Evolutionary conservation across 1,139 yeast species (phyloP).

Genomic region (Saccharomyces hybrid): DNA sequence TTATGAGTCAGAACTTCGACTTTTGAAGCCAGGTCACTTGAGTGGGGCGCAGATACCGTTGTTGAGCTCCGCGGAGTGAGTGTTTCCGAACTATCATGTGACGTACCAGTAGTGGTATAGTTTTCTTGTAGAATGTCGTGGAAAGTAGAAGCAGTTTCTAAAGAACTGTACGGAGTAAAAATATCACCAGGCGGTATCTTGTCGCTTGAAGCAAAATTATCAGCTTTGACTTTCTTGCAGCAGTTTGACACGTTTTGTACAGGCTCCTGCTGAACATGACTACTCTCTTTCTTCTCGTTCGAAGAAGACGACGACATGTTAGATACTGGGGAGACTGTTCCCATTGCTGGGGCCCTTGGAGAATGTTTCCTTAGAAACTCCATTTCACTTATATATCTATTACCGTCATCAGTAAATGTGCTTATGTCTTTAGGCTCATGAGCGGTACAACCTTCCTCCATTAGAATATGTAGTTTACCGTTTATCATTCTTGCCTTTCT

Average conservation of each 20-base stretch:
- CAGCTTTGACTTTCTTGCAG: not conserved
- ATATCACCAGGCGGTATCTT: not conserved
- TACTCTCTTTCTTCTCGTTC: not conserved
- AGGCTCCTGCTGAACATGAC: not conserved
- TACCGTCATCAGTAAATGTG: slow-evolving; percentile 43
- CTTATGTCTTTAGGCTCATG: slow-evolving; percentile 22
- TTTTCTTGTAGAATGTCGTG: not conserved
- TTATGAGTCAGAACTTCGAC: slow-evolving; percentile 21
- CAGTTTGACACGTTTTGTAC: not conserved
- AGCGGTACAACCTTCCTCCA: slow-evolving; percentile 11
- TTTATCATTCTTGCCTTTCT: slow-evolving; percentile 27
- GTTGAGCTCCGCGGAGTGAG: not conserved
- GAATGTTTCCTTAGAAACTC: not conserved
- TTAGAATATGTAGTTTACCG: slow-evolving; percentile 26
- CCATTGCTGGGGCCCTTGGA: not conserved
- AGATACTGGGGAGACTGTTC: not conserved
- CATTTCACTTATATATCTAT: not conserved
- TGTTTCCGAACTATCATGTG: not conserved
- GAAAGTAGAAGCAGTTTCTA: not conserved
- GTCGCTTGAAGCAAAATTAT: not conserved
- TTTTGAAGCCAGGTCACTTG: not conserved
- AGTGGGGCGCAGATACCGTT: not conserved
- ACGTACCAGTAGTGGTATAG: not conserved
- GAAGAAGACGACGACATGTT: not conserved
- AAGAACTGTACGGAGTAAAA: not conserved